Evolutionary conservation across 2,329 filamentous ascomycete genomes (phyloP).

Genomic region (Colletotrichum caudatum): DNA sequence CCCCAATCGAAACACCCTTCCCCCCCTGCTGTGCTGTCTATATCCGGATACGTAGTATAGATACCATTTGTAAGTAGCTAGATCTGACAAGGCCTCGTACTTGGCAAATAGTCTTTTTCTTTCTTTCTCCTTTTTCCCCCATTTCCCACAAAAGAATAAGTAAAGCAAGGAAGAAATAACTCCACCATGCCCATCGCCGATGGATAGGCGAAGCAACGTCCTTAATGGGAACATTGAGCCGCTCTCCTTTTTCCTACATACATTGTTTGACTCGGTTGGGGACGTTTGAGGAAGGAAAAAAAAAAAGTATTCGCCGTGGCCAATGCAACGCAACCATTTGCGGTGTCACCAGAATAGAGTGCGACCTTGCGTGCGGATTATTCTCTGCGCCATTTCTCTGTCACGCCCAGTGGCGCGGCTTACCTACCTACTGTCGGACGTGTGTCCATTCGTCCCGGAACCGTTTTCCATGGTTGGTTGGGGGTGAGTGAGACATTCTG

Average conservation of each 20-base stretch:
- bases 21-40: neutral
- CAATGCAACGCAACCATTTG: slow-evolving; percentile 33
- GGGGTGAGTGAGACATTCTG: slow-evolving; percentile 31
- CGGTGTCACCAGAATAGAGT: slow-evolving; percentile 11
- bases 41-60: too few species aligned
- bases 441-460: neutral
- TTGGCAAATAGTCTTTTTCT: neutral
- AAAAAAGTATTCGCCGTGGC: slow-evolving; percentile 27
- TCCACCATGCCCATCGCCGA: slow-evolving; percentile 24
- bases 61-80: too few species aligned
- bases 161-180: neutral
- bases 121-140: too few species aligned
- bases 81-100: neutral
- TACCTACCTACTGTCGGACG: neutral
- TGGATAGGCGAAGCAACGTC: slow-evolving; percentile 22
- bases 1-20: slow-evolving; percentile 36
- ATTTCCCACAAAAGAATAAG: slow-evolving; percentile 1
- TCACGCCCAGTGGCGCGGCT: neutral
- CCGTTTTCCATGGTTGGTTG: slow-evolving; percentile 7
- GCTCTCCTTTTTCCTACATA: neutral
- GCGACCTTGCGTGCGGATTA: slow-evolving; percentile 13
- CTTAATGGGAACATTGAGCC: slow-evolving; percentile 2
- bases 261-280: slow-evolving; percentile 21
- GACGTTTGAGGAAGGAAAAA: neutral
- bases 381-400: slow-evolving; percentile 15